These are phyloP conservation scores for Cercophora sp. DNA, from an alignment of 495 filamentous ascomycete species.

Conservation along the genomic window DNA sequence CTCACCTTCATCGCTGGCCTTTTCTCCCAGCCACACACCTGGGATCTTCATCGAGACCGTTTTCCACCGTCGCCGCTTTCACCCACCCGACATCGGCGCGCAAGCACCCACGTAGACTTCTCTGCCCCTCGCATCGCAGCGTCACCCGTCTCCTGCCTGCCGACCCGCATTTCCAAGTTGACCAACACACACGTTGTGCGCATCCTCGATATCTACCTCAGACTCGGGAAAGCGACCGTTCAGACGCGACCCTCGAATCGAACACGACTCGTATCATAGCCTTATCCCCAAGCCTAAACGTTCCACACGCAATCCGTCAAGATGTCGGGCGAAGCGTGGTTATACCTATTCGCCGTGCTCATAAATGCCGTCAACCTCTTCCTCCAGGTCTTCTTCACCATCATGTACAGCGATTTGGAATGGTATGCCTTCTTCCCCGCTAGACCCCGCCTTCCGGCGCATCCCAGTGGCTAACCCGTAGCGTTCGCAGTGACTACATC, in stretches of 20 bases:
- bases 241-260: background rate
- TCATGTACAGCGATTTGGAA: slow-evolving; percentile 99
- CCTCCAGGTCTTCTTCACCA: slow-evolving; percentile 99
- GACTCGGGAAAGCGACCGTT: no score
- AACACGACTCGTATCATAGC: no score
- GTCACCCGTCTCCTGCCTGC: no score
- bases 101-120: no score
- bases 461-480: slow-evolving; percentile 20
- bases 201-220: no score
- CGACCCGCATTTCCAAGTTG: no score
- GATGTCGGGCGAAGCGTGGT: slow-evolving; percentile 99
- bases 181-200: no score
- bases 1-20: slow-evolving; percentile 11
- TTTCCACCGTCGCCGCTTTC: background rate
- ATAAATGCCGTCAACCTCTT: slow-evolving; percentile 99
- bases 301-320: slow-evolving; percentile 38
- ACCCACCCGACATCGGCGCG: slow-evolving; percentile 7
- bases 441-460: background rate
- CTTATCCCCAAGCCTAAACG: background rate
- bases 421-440: slow-evolving; percentile 57
- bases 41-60: background rate
- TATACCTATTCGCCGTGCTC: slow-evolving; percentile 96
- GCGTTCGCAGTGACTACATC: slow-evolving; percentile 84
- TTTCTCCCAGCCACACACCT: slow-evolving; percentile 15
- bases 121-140: no score